Conservation (phyloP, 192 early-diverging fungal species). For the Coemansia erecta region DNA sequence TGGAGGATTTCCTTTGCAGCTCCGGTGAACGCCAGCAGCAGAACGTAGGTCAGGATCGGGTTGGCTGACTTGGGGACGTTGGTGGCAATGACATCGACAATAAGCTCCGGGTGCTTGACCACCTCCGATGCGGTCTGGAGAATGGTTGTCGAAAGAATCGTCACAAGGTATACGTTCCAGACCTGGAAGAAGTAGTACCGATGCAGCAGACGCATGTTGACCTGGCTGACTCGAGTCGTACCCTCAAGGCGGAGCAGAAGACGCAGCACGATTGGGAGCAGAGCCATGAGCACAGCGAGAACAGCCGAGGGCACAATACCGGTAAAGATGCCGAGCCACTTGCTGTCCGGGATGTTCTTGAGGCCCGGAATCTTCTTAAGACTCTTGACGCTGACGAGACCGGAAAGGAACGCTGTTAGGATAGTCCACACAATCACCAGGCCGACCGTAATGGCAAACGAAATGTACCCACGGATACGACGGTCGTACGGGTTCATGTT, state of each 20-base stretch:
- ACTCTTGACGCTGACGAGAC: slow-evolving; percentile 57
- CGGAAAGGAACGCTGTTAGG: slow-evolving; percentile 61
- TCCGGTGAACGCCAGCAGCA: slow-evolving; percentile 70
- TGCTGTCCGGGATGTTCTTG: slow-evolving; percentile 25
- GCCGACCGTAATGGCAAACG: slow-evolving; percentile 54
- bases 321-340: slow-evolving; percentile 59
- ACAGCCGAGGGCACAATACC: slow-evolving; percentile 77
- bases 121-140: slow-evolving; percentile 41
- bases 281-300: slow-evolving; percentile 67
- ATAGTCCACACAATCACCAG: slow-evolving; percentile 76
- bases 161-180: slow-evolving; percentile 77
- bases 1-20: slow-evolving; percentile 73
- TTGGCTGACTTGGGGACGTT: slow-evolving; percentile 72
- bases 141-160: slow-evolving; percentile 71
- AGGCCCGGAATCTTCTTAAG: slow-evolving; percentile 58
- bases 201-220: slow-evolving; percentile 65
- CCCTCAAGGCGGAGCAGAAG: slow-evolving; percentile 66
- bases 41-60: slow-evolving; percentile 83
- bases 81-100: slow-evolving; percentile 55
- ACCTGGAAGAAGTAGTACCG: slow-evolving; percentile 85
- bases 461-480: slow-evolving; percentile 59
- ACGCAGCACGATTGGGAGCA: slow-evolving; percentile 73
- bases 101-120: slow-evolving; percentile 25
- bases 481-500: slow-evolving; percentile 60
- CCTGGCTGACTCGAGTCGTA: slow-evolving; percentile 58